phyloP scores from a whole-genome alignment of 2,329 filamentous ascomycete genomes.

The Stachybotrys elegans region DNA sequence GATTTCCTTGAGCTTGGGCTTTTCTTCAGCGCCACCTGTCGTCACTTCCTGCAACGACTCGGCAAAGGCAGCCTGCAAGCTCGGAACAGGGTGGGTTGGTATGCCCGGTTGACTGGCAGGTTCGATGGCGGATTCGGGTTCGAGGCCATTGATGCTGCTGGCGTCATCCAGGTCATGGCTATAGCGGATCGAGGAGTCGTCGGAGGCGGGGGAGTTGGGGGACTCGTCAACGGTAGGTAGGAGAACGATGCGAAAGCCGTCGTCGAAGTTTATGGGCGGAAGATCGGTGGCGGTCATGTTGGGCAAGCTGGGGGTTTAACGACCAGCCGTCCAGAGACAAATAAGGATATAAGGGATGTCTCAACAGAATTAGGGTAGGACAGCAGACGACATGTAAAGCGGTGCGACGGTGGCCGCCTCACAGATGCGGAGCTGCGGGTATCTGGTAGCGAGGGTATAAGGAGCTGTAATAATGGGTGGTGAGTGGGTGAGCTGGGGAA shows the following conservation, averaged over 20 bases:
- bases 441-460: no score
- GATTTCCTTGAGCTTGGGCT: slow-evolving; percentile 48
- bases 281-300: not conserved
- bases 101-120: slow-evolving; percentile 15
- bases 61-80: slow-evolving; percentile 77
- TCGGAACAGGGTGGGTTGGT: slow-evolving; percentile 61
- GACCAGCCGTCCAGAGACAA: no score
- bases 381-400: not conserved
- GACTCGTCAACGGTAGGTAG: slow-evolving; percentile 2
- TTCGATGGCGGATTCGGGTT: slow-evolving; percentile 12
- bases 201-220: not conserved
- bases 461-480: no score
- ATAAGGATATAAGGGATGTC: no score
- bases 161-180: slow-evolving; percentile 4
- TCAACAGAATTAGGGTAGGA: not conserved
- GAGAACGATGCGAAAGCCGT: slow-evolving; percentile 2
- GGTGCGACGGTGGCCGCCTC: not conserved
- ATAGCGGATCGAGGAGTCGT: no score
- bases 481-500: no score
- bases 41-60: slow-evolving; percentile 74
- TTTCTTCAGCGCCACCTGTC: slow-evolving; percentile 34
- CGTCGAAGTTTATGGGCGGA: not conserved
- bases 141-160: slow-evolving; percentile 5
- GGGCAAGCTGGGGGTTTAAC: not conserved
- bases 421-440: not conserved